phyloP scores from a whole-genome alignment of 2,329 filamentous ascomycete genomes.

The Diplodia scrobiculata region DNA sequence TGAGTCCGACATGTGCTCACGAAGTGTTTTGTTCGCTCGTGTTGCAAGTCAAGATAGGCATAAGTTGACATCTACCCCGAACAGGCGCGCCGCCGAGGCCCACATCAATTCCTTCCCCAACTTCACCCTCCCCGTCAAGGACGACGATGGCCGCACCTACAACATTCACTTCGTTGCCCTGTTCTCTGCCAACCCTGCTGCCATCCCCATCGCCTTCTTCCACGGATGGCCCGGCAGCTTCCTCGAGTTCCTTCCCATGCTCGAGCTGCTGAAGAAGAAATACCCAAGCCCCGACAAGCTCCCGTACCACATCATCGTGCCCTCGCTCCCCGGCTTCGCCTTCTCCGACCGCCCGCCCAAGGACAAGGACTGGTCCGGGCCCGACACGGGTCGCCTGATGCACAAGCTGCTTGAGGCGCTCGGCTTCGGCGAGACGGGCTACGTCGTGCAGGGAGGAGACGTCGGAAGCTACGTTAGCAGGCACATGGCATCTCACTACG shows the following conservation, averaged over 20 bases:
- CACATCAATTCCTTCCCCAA: slow-evolving; percentile 58
- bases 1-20: slow-evolving; percentile 29
- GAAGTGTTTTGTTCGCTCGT: not conserved
- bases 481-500: slow-evolving; percentile 45
- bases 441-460: slow-evolving; percentile 62
- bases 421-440: slow-evolving; percentile 55
- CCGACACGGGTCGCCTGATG: slow-evolving; percentile 51
- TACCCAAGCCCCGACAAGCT: slow-evolving; percentile 53
- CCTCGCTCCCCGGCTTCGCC: slow-evolving; percentile 60
- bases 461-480: slow-evolving; percentile 53
- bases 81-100: slow-evolving; percentile 37
- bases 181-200: slow-evolving; percentile 57
- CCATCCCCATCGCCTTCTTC: slow-evolving; percentile 56
- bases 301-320: slow-evolving; percentile 62
- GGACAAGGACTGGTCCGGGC: slow-evolving; percentile 49
- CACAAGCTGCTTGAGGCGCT: slow-evolving; percentile 58
- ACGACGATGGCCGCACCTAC: slow-evolving; percentile 42
- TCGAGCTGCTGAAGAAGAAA: slow-evolving; percentile 51
- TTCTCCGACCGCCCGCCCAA: slow-evolving; percentile 53
- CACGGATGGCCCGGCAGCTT: slow-evolving; percentile 62
- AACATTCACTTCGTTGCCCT: slow-evolving; percentile 59
- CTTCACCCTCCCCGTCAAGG: slow-evolving; percentile 52
- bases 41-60: not conserved
- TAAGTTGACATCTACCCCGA: not conserved
- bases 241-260: slow-evolving; percentile 59